Evolutionary conservation across 306 rosid genomes (phyloP), one percentile per base, ranked within the genome.

Genomic region (Cucurbita maxima): DNA sequence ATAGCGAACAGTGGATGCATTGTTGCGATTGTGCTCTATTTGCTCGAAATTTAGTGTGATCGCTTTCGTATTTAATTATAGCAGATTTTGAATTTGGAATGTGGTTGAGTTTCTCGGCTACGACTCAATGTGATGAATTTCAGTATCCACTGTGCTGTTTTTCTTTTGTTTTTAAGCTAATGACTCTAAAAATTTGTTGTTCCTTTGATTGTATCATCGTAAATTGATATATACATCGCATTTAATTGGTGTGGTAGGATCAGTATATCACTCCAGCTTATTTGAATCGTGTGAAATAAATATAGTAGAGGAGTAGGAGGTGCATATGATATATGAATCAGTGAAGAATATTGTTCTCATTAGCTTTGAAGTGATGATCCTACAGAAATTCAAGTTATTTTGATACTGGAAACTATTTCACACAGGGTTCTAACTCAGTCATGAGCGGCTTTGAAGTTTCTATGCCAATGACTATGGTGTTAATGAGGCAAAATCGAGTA

Each of bases 401-500:
- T 41, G 9, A 66, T 20, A 1, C 53, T 66, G 72, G 54, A 66
- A 66, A 66, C n/a, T 12, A 19, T 66, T 43, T 44, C 54, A 43
- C 12, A 11, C 54, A 62, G 72, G 15, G 34, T 19, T 18, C 37
- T 12, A 66, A 43, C 54, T 66, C 72, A 66, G 18, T 5, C 72
- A 43, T 66, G 38, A 54, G 5, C 15, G 0, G 54, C 19, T 20
- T 67, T 6, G 72, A 67, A 12, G 54, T 67, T 67, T 45, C 54
- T 45, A 5, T 7, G 37, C 19, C 22, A 44, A 44, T 67, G 3
- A 7, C 25, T 73, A 82, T 72, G 81, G 87, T 90, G 96, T 85
- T 95, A 75, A 84, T 92, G 86, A 89, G 97, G 83, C 89, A 88
- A 20, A 22, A 20, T 67, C 89, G 88, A 55, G 77, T 88, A 1